These are phyloP conservation scores for Ceratocystis alfenasii DNA, from an alignment of 2,329 filamentous ascomycete genomes.

Conservation along the genomic window DNA sequence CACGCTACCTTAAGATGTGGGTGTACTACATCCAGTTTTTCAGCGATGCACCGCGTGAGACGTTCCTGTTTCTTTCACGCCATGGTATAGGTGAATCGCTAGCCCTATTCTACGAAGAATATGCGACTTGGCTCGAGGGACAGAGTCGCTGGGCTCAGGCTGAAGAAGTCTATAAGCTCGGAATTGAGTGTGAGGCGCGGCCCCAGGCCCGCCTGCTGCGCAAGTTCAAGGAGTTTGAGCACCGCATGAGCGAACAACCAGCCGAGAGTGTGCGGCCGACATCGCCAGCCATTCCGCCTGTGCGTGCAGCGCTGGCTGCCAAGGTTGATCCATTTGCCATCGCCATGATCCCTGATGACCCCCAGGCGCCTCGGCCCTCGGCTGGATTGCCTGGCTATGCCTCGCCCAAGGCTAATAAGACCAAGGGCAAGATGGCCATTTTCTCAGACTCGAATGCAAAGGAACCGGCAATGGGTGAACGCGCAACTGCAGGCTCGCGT, in stretches of 20 bases:
- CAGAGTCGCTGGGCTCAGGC: conserved; percentile 78
- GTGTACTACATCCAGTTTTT: conserved; percentile 88
- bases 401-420: conserved; percentile 40
- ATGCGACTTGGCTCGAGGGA: conserved; percentile 81
- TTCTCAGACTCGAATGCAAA: conserved; percentile 21
- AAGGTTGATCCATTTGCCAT: conserved; percentile 74
- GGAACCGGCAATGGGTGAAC: conserved; percentile 18
- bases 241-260: conserved; percentile 55
- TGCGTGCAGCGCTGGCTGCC: conserved; percentile 70
- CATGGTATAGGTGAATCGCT: conserved; percentile 77
- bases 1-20: conserved; percentile 87
- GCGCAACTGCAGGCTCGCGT: conserved; percentile 61
- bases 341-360: conserved; percentile 43
- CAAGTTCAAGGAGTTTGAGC: conserved; percentile 87
- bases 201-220: conserved; percentile 69
- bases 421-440: conserved; percentile 56
- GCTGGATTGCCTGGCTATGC: conserved; percentile 30
- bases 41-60: conserved; percentile 83
- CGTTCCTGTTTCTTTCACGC: conserved; percentile 79
- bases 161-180: conserved; percentile 83
- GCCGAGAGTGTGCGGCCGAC: conserved; percentile 49
- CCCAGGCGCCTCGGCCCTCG: conserved; percentile 50
- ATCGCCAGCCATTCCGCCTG: conserved; percentile 74
- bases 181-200: conserved; percentile 76
- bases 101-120: conserved; percentile 93